phyloP scores from a whole-genome alignment of 352 stramenopile genomes.

The Pythium dissotocum region DNA sequence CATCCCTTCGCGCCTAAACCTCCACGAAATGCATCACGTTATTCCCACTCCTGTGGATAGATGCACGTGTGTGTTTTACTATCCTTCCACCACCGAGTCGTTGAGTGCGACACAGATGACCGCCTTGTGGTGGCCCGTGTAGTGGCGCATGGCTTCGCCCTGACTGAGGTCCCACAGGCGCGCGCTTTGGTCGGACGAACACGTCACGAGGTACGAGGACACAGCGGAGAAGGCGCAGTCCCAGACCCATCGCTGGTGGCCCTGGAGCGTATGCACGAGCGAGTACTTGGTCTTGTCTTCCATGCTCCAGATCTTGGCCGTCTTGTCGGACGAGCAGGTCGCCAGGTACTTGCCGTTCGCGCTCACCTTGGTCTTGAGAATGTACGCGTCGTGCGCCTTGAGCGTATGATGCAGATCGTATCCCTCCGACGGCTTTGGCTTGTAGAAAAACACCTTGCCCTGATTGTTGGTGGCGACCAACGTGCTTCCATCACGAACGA shows the following conservation, averaged over 20 bases:
- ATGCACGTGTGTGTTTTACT: background rate
- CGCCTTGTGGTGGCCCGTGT: constrained; percentile 90
- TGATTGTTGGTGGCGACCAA: constrained; percentile 94
- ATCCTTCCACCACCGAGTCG: constrained; percentile 55
- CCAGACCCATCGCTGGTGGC: constrained; percentile 97
- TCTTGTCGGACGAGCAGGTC: constrained; percentile 92
- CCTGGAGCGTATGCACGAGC: constrained; percentile 79
- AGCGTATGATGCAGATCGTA: constrained; percentile 73
- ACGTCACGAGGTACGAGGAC: constrained; percentile 96
- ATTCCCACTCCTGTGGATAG: background rate
- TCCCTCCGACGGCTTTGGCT: constrained; percentile 52
- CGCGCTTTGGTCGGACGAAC: constrained; percentile 94
- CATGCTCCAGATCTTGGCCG: constrained; percentile 89
- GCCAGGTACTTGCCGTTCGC: constrained; percentile 87
- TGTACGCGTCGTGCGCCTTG: constrained; percentile 90
- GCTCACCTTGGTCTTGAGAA: constrained; percentile 90
- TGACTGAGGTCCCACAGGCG: constrained; percentile 96
- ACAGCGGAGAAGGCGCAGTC: constrained; percentile 98
- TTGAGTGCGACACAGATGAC: constrained; percentile 90
- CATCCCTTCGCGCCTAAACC: background rate
- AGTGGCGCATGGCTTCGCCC: constrained; percentile 86
- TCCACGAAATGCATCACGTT: background rate
- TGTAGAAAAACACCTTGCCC: constrained; percentile 95
- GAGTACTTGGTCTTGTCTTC: constrained; percentile 39
- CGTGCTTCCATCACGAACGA: constrained; percentile 91